Percentiles rank a stretch among this genome's conserved stretches.
phyloP scores from a whole-genome alignment of 441 rosid species.

The Capsella rubella region DNA sequence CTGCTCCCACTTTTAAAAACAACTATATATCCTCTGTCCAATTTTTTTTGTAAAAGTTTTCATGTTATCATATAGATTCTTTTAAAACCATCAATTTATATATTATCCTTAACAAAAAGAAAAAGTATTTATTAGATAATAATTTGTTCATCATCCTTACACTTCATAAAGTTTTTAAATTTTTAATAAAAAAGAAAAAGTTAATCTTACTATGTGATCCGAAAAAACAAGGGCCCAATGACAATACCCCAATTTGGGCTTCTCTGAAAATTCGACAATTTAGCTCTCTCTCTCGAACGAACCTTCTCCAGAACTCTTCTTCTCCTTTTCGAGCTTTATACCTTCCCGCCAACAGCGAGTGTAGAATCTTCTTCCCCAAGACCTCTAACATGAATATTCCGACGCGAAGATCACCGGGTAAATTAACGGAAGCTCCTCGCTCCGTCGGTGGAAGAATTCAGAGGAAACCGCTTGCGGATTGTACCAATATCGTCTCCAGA shows the following conservation, averaged over 20 bases:
- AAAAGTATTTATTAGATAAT: not conserved
- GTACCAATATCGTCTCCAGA: conserved; percentile 52
- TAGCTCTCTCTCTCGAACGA: conserved; percentile 23
- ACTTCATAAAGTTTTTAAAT: not conserved
- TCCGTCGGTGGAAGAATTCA: conserved; percentile 16
- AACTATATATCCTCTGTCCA: not conserved
- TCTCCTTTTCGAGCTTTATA: not conserved
- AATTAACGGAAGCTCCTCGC: conserved; percentile 36
- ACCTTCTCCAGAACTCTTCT: conserved; percentile 28
- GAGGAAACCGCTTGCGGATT: conserved; percentile 56
- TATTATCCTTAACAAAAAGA: not conserved
- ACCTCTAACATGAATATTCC: conserved; percentile 25
- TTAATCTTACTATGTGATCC: not conserved
- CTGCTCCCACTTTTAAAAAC: not conserved
- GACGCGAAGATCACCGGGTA: not conserved
- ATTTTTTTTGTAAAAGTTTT: not conserved
- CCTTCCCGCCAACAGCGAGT: conserved; percentile 37
- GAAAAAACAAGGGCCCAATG: conserved; percentile 25
- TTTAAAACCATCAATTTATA: not conserved
- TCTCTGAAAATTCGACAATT: not conserved
- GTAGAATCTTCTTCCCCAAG: conserved; percentile 14
- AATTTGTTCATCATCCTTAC: not conserved
- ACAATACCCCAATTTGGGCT: conserved; percentile 12
- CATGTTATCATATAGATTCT: not conserved
- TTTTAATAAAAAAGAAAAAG: not conserved